Conservation (phyloP, 148 eudicot genomes). For the Rhododendron molle region DNA sequence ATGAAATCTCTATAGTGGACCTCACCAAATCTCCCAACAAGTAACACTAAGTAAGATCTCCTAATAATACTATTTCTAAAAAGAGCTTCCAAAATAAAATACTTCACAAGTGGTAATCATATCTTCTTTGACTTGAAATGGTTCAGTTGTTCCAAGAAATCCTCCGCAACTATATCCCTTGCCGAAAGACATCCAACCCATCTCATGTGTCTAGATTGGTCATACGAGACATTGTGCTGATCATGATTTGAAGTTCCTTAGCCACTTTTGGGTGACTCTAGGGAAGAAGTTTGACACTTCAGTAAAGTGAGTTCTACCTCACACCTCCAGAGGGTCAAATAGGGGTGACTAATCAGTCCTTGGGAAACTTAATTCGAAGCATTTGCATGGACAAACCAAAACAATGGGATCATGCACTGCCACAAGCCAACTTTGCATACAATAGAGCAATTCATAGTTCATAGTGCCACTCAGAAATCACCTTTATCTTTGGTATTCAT, state of each 20-base stretch:
- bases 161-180: not conserved
- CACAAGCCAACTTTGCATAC: not conserved
- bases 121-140: too few species aligned
- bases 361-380: not conserved
- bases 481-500: not conserved
- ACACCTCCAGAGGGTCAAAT: slow-evolving; percentile 5
- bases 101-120: not conserved
- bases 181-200: not conserved
- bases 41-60: too few species aligned
- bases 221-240: not conserved
- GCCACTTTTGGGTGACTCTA: not conserved
- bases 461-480: not conserved
- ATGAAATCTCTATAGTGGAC: too few species aligned
- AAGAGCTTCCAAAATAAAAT: not conserved
- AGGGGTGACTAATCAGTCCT: too few species aligned
- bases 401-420: not conserved
- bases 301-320: not conserved
- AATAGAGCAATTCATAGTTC: not conserved
- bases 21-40: too few species aligned
- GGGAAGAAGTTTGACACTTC: not conserved
- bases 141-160: too few species aligned
- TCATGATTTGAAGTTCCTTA: not conserved
- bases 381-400: not conserved
- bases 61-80: too few species aligned
- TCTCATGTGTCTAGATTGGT: not conserved